A percentile compares a stretch with the other conserved stretches of the same genome.
Conservation (phyloP, 139 green algal genomes). For the Chlamydomonas incerta region DNA sequence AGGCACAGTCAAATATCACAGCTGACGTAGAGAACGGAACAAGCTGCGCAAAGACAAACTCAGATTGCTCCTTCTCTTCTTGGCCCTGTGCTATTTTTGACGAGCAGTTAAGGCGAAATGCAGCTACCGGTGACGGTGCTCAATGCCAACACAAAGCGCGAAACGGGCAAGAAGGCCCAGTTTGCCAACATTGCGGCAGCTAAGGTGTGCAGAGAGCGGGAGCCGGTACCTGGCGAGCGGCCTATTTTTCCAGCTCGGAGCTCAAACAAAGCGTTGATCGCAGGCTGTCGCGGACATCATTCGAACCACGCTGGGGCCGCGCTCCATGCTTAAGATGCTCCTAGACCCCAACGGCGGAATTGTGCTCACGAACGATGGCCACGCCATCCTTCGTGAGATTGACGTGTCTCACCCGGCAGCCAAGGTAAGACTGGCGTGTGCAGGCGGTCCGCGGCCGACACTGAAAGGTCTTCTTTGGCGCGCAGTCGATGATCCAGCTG, state of each 20-base stretch:
- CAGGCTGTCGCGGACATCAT: conserved; percentile 98
- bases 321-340: conserved; percentile 99
- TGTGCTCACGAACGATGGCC: conserved; percentile 98
- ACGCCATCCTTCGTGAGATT: conserved; percentile 98
- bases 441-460: background rate
- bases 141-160: conserved; percentile 88
- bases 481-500: conserved; percentile 97
- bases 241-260: background rate
- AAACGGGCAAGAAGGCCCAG: conserved; percentile 96
- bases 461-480: background rate
- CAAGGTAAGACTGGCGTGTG: conserved; percentile 76
- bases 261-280: background rate
- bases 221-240: background rate
- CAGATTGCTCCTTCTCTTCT: too few species aligned
- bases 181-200: conserved; percentile 95
- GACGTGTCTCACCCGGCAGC: conserved; percentile 97
- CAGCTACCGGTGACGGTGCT: conserved; percentile 71
- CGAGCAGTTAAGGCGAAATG: conserved; percentile 37
- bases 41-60: too few species aligned
- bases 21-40: too few species aligned
- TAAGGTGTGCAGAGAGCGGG: conserved; percentile 76
- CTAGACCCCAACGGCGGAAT: conserved; percentile 97
- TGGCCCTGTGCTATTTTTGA: too few species aligned
- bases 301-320: conserved; percentile 95
- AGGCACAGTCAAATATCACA: background rate